phyloP scores from a whole-genome alignment of 2,329 filamentous ascomycete genomes.

The Fusarium nelsonii region DNA sequence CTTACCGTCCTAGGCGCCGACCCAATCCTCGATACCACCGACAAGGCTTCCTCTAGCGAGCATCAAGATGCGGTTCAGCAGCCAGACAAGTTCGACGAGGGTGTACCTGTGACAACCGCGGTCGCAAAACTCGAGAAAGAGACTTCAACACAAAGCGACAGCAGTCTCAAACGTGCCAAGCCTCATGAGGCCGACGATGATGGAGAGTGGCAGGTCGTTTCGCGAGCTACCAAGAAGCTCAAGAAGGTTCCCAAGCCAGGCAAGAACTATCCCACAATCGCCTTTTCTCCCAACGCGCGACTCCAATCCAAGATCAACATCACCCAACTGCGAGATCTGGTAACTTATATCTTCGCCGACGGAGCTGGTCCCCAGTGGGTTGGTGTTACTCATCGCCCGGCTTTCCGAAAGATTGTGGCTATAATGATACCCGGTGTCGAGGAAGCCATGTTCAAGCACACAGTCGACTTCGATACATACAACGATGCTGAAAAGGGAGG shows the following conservation, averaged over 20 bases:
- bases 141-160: slow-evolving; percentile 49
- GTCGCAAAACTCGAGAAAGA: slow-evolving; percentile 25
- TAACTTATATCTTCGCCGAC: slow-evolving; percentile 76
- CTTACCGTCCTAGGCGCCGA: slow-evolving; percentile 39
- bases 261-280: slow-evolving; percentile 70
- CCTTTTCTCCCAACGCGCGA: slow-evolving; percentile 68
- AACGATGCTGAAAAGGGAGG: slow-evolving; percentile 54
- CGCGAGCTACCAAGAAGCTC: slow-evolving; percentile 66
- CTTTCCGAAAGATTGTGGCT: slow-evolving; percentile 83
- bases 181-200: slow-evolving; percentile 60
- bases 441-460: slow-evolving; percentile 84
- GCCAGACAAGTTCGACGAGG: slow-evolving; percentile 20
- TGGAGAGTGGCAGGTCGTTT: slow-evolving; percentile 68
- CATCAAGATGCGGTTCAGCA: slow-evolving; percentile 20
- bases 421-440: slow-evolving; percentile 95
- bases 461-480: slow-evolving; percentile 63
- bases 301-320: slow-evolving; percentile 73
- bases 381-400: slow-evolving; percentile 70
- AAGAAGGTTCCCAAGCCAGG: slow-evolving; percentile 71
- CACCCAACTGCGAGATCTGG: slow-evolving; percentile 71
- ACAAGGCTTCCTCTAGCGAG: slow-evolving; percentile 17
- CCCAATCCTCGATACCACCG: slow-evolving; percentile 15
- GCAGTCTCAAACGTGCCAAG: slow-evolving; percentile 63
- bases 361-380: slow-evolving; percentile 75
- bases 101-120: slow-evolving; percentile 15